phyloP scores from a whole-genome alignment of 176 grass and related monocot species.

The Triticum urartu region DNA sequence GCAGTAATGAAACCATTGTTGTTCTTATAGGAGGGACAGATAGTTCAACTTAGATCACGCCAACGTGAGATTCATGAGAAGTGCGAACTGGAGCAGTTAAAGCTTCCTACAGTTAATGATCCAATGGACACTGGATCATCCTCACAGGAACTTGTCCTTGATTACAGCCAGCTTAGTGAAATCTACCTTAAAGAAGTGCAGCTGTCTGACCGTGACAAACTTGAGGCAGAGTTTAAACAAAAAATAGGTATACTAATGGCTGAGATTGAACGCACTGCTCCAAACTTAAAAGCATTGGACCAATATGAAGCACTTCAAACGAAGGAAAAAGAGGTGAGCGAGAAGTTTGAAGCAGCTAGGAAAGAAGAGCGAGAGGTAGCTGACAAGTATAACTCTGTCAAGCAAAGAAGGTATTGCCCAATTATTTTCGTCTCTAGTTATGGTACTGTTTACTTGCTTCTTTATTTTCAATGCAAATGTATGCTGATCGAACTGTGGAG shows the following conservation, averaged over 20 bases:
- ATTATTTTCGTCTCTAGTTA: conserved; percentile 6
- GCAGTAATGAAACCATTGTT: conserved; percentile 31
- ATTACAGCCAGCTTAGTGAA: conserved; percentile 77
- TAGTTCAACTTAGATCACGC: conserved; percentile 60
- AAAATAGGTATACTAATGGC: conserved; percentile 57
- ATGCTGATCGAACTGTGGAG: neutral
- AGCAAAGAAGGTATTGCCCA: conserved; percentile 67
- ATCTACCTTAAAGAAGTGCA: conserved; percentile 65
- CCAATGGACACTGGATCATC: conserved; percentile 72
- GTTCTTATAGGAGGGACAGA: conserved; percentile 62
- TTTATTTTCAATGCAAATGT: neutral
- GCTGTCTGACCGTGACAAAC: conserved; percentile 72
- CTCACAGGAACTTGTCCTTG: conserved; percentile 45
- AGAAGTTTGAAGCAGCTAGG: conserved; percentile 88
- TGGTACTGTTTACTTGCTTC: neutral
- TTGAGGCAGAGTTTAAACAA: conserved; percentile 85
- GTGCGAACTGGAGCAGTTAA: conserved; percentile 87
- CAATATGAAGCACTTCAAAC: conserved; percentile 86
- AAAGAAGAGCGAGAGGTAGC: conserved; percentile 93
- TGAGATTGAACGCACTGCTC: conserved; percentile 88
- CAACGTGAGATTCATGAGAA: conserved; percentile 75
- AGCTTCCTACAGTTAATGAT: conserved; percentile 77
- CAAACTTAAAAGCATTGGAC: conserved; percentile 93
- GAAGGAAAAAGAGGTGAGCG: conserved; percentile 87
- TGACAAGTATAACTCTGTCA: conserved; percentile 79